phyloP scores from a whole-genome alignment of 1,284 basidiomycete genomes.

The Moesziomyces parantarcticus region DNA sequence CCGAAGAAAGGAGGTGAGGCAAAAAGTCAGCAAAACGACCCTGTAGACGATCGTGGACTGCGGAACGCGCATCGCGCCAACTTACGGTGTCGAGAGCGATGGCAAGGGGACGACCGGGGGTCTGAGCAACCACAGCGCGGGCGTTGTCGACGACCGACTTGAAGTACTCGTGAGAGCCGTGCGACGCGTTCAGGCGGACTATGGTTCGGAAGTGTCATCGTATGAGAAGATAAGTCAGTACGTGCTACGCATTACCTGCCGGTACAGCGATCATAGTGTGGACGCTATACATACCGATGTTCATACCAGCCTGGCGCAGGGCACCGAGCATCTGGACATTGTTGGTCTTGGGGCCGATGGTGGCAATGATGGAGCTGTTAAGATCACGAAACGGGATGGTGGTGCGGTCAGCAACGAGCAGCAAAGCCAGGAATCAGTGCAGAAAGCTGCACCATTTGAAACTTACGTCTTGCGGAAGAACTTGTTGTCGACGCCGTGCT shows the following conservation, averaged over 20 bases:
- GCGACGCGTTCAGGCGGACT: constrained; percentile 67
- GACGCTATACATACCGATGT: constrained; percentile 53
- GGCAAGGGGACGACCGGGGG: constrained; percentile 85
- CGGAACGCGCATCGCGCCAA: constrained; percentile 1
- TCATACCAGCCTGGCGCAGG: constrained; percentile 66
- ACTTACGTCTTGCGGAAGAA: constrained; percentile 67
- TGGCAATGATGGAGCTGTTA: constrained; percentile 65
- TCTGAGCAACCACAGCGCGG: constrained; percentile 57
- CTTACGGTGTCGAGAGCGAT: constrained; percentile 94
- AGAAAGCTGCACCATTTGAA: too few relatives aligned
- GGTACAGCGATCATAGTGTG: not conserved
- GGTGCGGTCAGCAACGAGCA: not conserved
- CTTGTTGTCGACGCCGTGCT: constrained; percentile 63
- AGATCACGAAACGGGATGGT: not conserved
- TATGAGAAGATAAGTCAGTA: not conserved
- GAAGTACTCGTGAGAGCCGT: constrained; percentile 67
- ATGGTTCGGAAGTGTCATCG: not conserved
- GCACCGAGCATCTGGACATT: constrained; percentile 62
- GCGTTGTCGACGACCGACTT: constrained; percentile 65
- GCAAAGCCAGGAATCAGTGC: not conserved
- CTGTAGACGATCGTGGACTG: not conserved
- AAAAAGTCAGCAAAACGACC: constrained; percentile 16
- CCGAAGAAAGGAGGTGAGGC: constrained; percentile 17
- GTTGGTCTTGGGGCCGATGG: constrained; percentile 67
- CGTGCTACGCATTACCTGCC: not conserved